Percentiles rank a stretch among this genome's conserved stretches.
Conservation (phyloP, 2,329 filamentous ascomycete species). For the Colletotrichum lini region DNA sequence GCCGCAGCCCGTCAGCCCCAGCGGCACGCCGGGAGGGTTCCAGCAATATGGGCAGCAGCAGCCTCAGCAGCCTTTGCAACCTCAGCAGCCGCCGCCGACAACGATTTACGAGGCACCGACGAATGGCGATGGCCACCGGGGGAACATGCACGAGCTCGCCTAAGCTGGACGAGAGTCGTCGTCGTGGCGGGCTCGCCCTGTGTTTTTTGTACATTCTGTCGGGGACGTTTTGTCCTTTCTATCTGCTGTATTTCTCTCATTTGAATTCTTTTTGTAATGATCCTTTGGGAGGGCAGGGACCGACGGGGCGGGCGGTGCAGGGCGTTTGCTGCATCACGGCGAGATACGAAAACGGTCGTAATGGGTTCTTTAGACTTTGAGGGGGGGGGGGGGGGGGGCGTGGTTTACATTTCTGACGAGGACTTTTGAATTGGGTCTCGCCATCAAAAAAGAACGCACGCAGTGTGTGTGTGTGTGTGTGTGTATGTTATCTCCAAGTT, state of each 20-base stretch:
- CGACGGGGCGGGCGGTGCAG: background rate
- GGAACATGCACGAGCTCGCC: conserved; percentile 59
- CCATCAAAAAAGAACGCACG: background rate
- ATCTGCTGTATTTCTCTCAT: background rate
- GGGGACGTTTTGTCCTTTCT: background rate
- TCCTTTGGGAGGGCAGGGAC: too few relatives aligned
- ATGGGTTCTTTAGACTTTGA: background rate
- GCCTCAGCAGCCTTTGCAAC: conserved; percentile 36
- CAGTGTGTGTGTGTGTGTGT: background rate
- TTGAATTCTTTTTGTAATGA: background rate
- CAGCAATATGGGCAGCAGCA: conserved; percentile 45
- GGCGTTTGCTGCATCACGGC: background rate
- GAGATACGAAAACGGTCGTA: background rate
- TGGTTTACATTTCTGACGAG: background rate
- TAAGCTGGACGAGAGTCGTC: conserved; percentile 38
- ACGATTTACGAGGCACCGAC: conserved; percentile 57
- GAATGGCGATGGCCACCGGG: conserved; percentile 53
- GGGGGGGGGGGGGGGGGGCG: background rate
- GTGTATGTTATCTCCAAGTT: too few relatives aligned
- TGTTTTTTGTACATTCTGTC: background rate
- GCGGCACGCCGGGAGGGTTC: conserved; percentile 45
- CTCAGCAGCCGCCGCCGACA: background rate
- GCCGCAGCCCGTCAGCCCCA: conserved; percentile 13
- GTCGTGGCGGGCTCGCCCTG: background rate
- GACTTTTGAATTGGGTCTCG: background rate